These are phyloP conservation scores for Pythium brachiatum DNA, from an alignment of 352 stramenopile species.

Conservation along the genomic window DNA sequence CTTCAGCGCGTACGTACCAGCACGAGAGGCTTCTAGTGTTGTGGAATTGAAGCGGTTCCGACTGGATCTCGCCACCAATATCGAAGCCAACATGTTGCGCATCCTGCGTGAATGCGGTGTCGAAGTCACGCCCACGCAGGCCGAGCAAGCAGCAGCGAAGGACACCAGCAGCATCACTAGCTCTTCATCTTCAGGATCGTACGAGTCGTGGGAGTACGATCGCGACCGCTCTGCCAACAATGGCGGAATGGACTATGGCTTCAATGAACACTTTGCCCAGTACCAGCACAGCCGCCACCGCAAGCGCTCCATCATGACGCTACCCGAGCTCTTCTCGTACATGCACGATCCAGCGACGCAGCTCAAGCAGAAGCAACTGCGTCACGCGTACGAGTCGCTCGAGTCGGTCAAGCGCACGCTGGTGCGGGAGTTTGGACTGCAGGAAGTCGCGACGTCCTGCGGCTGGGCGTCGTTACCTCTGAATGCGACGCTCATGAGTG, in stretches of 20 bases:
- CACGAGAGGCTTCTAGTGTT: not conserved
- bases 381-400: constrained; percentile 50
- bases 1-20: constrained; percentile 23
- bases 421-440: constrained; percentile 48
- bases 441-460: constrained; percentile 47
- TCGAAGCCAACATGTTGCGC: constrained; percentile 46
- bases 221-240: not conserved
- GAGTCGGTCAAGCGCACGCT: constrained; percentile 48
- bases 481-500: constrained; percentile 55
- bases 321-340: constrained; percentile 43
- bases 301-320: constrained; percentile 32
- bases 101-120: constrained; percentile 58
- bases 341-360: constrained; percentile 36
- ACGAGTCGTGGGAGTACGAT: constrained; percentile 13
- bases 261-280: constrained; percentile 30
- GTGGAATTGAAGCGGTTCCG: constrained; percentile 43
- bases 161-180: not conserved
- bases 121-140: constrained; percentile 10
- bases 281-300: constrained; percentile 19
- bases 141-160: not conserved
- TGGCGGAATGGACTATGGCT: constrained; percentile 50
- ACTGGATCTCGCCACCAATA: constrained; percentile 38
- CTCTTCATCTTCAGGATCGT: not conserved
- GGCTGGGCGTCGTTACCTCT: constrained; percentile 61
- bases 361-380: constrained; percentile 36